phyloP scores from a whole-genome alignment of 257 asterid genomes.

The Cruciata laevipes region DNA sequence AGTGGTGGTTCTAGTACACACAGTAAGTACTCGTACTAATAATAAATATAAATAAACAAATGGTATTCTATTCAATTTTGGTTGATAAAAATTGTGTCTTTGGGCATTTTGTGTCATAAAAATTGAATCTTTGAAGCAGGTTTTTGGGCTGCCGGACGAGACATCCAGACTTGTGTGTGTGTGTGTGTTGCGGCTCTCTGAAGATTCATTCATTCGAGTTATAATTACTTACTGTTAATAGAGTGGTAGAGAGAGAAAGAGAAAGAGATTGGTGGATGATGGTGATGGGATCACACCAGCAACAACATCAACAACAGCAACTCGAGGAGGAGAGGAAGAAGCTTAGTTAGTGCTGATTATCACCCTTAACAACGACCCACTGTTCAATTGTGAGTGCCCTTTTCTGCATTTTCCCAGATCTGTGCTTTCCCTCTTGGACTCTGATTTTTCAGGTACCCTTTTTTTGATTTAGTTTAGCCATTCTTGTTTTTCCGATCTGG shows the following conservation, averaged over 20 bases:
- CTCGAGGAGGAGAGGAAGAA: not conserved
- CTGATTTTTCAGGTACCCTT: constrained; percentile 12
- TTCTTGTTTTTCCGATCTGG: constrained; percentile 1
- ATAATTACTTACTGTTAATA: not conserved
- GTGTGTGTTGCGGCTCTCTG: constrained; percentile 52
- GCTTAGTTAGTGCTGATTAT: not conserved
- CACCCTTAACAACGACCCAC: constrained; percentile 1
- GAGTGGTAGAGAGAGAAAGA: constrained; percentile 2
- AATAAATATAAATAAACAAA: no score
- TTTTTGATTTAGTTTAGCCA: not conserved
- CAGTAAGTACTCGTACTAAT: not conserved
- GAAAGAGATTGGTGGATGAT: not conserved
- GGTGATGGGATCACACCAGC: constrained; percentile 53
- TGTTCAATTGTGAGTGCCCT: not conserved
- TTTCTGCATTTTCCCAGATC: constrained; percentile 8
- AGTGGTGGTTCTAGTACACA: not conserved
- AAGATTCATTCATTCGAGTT: constrained; percentile 26
- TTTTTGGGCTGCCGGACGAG: constrained; percentile 30
- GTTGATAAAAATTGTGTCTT: not conserved
- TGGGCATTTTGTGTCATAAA: not conserved
- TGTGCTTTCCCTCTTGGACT: not conserved
- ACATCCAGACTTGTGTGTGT: constrained; percentile 33
- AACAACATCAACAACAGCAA: constrained; percentile 17
- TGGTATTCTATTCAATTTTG: no score
- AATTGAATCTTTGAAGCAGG: constrained; percentile 18